Evolutionary conservation across 306 rosid species (phyloP).

Genomic region (Vigna unguiculata): DNA sequence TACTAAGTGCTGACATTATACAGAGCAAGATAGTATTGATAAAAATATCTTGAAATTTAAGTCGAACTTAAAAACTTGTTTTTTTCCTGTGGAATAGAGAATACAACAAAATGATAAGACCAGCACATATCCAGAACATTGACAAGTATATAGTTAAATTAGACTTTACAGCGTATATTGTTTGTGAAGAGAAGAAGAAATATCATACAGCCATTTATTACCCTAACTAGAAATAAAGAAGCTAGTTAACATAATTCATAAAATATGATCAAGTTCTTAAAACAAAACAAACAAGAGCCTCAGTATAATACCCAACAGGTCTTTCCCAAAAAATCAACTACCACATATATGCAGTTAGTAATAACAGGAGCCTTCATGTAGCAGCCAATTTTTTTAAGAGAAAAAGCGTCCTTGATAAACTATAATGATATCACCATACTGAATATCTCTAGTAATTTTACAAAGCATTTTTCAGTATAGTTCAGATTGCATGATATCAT

Average conservation of each 20-base stretch:
- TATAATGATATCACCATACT: slow-evolving; percentile 9
- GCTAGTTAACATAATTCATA: background rate
- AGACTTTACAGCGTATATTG: slow-evolving; percentile 4
- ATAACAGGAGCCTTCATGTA: background rate
- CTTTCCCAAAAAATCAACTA: slow-evolving; percentile 18
- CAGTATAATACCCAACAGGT: background rate
- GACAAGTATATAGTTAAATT: background rate
- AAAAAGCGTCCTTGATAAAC: slow-evolving; percentile 20
- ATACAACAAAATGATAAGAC: background rate
- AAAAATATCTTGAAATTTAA: background rate
- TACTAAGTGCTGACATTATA: background rate
- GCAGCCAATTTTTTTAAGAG: background rate
- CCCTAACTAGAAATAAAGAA: background rate
- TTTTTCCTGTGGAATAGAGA: background rate
- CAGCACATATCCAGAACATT: background rate
- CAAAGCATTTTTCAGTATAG: slow-evolving; percentile 29
- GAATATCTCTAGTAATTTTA: background rate
- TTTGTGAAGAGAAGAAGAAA: slow-evolving; percentile 17
- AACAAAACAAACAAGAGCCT: background rate
- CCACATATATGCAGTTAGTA: slow-evolving; percentile 6
- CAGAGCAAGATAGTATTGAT: background rate
- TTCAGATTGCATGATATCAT: slow-evolving; percentile 1
- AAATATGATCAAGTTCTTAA: background rate
- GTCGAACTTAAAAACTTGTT: background rate
- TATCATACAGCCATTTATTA: background rate